phyloP scores from a whole-genome alignment of 257 asterid species.

The Solanum chilense region DNA sequence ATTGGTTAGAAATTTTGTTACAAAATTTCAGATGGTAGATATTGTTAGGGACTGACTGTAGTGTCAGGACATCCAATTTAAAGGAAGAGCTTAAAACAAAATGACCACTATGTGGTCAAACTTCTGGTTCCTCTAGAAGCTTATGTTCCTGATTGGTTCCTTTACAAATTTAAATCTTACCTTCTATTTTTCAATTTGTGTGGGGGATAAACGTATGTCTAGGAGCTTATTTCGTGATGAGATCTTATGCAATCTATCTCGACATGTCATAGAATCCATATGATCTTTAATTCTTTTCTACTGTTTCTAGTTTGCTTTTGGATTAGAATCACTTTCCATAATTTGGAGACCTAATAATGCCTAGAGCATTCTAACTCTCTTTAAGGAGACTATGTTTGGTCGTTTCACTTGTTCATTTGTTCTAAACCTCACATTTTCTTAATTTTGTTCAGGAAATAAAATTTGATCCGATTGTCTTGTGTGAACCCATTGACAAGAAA shows the following conservation, averaged over 20 bases:
- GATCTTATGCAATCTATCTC: neutral
- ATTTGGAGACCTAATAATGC: neutral
- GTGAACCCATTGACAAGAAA: slow-evolving; percentile 73
- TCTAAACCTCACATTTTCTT: neutral
- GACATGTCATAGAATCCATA: neutral
- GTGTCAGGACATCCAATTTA: neutral
- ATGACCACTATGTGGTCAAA: neutral
- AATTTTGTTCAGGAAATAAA: slow-evolving; percentile 58
- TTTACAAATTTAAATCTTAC: neutral
- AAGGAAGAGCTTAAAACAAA: neutral
- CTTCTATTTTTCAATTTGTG: neutral
- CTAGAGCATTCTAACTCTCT: neutral
- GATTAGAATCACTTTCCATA: neutral
- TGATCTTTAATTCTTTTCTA: neutral
- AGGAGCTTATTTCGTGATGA: neutral
- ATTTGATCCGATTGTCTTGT: slow-evolving; percentile 89
- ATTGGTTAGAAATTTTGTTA: neutral
- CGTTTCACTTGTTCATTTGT: neutral
- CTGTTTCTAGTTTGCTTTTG: neutral
- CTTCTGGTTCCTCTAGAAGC: neutral
- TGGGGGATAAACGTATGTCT: neutral
- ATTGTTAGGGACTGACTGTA: neutral
- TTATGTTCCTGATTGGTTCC: neutral
- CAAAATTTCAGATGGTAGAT: neutral
- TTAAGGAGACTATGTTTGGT: neutral